Percentiles rank a stretch among this genome's conserved stretches.
Evolutionary conservation across 179 eudicot species (phyloP).

Genomic region (Beta lomatogona): DNA sequence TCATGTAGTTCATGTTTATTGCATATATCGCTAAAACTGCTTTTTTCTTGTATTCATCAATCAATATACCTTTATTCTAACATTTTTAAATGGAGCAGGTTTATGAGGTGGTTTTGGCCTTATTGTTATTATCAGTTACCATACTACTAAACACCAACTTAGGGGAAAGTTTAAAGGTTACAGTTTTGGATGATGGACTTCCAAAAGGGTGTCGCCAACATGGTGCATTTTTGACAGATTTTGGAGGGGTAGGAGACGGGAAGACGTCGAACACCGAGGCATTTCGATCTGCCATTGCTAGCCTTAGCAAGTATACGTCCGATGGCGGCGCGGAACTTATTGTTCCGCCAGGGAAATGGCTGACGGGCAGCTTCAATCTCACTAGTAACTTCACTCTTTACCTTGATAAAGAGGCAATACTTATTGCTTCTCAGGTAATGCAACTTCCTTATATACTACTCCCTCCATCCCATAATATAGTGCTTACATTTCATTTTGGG

Average conservation of each 20-base stretch:
- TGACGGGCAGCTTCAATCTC: slow-evolving; percentile 83
- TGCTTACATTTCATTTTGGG: no score
- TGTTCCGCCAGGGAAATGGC: slow-evolving; percentile 86
- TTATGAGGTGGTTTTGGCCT: not conserved
- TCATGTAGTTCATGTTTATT: no score
- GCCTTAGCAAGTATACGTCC: slow-evolving; percentile 45
- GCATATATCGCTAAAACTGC: no score
- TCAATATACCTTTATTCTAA: not conserved
- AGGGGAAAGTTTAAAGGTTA: slow-evolving; percentile 18
- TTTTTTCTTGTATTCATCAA: no score
- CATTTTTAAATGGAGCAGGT: slow-evolving; percentile 17
- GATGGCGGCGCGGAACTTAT: slow-evolving; percentile 76
- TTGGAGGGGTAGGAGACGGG: slow-evolving; percentile 86
- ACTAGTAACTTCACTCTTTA: slow-evolving; percentile 82
- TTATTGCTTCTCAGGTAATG: slow-evolving; percentile 77
- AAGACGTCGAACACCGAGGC: slow-evolving; percentile 75
- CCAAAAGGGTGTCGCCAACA: slow-evolving; percentile 57
- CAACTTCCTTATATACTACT: not conserved
- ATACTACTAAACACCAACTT: slow-evolving; percentile 2
- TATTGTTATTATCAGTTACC: not conserved
- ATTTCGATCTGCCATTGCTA: slow-evolving; percentile 50
- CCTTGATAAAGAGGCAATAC: slow-evolving; percentile 60
- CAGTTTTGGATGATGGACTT: not conserved
- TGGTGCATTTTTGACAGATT: slow-evolving; percentile 56
- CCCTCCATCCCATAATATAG: no score